phyloP scores from a whole-genome alignment of 2,329 filamentous ascomycete genomes.

The Fusarium begoniae region DNA sequence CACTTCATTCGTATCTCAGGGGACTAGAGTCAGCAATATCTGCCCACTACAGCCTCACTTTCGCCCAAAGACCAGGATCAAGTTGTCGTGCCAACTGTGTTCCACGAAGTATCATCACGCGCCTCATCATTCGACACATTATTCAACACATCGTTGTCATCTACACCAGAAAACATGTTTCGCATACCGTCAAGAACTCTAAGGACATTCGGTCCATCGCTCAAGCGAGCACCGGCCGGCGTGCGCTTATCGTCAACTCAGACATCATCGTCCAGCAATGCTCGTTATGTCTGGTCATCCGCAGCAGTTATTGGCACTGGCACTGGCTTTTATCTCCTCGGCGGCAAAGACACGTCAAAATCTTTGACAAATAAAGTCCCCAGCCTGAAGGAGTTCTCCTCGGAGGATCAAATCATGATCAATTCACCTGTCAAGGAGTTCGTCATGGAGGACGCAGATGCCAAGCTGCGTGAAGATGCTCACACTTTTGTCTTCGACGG shows the following conservation, averaged over 20 bases:
- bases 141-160: neutral
- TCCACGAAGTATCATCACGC: neutral
- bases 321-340: slow-evolving; percentile 15
- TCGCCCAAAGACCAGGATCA: neutral
- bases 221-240: neutral
- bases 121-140: neutral
- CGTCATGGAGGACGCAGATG: slow-evolving; percentile 43
- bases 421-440: slow-evolving; percentile 42
- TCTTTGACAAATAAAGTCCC: slow-evolving; percentile 1
- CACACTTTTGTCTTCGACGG: slow-evolving; percentile 45
- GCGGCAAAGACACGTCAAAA: neutral
- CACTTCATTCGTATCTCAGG: neutral
- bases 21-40: neutral
- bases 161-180: slow-evolving; percentile 20
- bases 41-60: neutral
- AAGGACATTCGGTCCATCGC: neutral
- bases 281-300: slow-evolving; percentile 8
- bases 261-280: neutral
- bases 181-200: neutral
- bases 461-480: slow-evolving; percentile 44
- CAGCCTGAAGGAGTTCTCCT: slow-evolving; percentile 6
- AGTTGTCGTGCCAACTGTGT: slow-evolving; percentile 9
- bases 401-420: slow-evolving; percentile 35
- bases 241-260: slow-evolving; percentile 27
- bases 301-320: slow-evolving; percentile 15